Percentiles rank a stretch among this genome's conserved stretches.
phyloP scores from a whole-genome alignment of 2,329 filamentous ascomycete genomes.

The Cryphonectria parasitica region DNA sequence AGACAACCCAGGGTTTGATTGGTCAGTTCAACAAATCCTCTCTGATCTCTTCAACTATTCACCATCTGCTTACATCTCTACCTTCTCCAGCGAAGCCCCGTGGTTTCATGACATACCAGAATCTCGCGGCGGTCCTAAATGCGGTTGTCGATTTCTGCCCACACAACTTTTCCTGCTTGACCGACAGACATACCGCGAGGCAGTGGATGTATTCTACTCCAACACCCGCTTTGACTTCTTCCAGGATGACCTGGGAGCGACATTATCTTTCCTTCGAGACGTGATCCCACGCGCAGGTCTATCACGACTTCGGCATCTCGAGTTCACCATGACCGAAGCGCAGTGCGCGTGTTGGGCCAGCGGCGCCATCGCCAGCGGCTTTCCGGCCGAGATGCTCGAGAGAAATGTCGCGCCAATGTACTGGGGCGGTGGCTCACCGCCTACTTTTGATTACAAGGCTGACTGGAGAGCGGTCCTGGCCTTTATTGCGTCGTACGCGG shows the following conservation, averaged over 20 bases:
- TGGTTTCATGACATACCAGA: neutral
- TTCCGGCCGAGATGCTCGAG: neutral
- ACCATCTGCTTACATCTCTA: no score
- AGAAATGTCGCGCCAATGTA: neutral
- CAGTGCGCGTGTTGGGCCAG: constrained; percentile 10
- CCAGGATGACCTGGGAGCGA: neutral
- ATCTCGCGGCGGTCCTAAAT: neutral
- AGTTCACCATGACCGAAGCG: constrained; percentile 12
- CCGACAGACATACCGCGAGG: constrained; percentile 12
- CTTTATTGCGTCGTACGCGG: neutral
- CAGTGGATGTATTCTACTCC: constrained; percentile 18
- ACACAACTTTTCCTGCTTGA: constrained; percentile 5
- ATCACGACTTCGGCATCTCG: neutral
- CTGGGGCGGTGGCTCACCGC: neutral
- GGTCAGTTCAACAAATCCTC: no score
- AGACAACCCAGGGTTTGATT: no score
- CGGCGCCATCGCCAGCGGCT: neutral
- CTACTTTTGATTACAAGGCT: neutral
- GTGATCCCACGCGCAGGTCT: neutral
- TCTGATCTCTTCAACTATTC: no score
- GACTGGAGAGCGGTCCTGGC: constrained; percentile 3
- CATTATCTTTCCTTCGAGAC: constrained; percentile 11
- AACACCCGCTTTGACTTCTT: constrained; percentile 13
- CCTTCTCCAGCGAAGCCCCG: neutral
- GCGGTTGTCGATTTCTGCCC: constrained; percentile 14